Evolutionary conservation across 805 yeast species (phyloP), one percentile per base, ranked within the genome.

Genomic region (Candida quercuum): DNA sequence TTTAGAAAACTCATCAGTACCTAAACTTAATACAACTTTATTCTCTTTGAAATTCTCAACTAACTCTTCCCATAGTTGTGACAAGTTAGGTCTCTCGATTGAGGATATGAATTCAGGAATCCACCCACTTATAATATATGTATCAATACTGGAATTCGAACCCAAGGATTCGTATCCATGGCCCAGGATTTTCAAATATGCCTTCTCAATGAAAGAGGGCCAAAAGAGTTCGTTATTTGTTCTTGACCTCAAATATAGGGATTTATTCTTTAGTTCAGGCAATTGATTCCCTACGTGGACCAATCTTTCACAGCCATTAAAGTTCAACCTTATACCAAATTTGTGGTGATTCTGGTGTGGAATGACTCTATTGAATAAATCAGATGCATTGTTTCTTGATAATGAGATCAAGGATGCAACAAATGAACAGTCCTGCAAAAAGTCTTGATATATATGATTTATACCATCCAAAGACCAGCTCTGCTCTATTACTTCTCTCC

Each of bases 201-300:
- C 93, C 48, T 83, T 79, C 56, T 88, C 96, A 1, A 85, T 45
- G n/a, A 86, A 47, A 0, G 86, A 82, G 0, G 89, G 89, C 84
- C 87, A 80, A 5, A 56, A 34, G 15, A 53, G 24, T 0, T 35
- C 16, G 1, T 32, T 22, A 21, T 50, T 46, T 14, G 48, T 38
- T 24, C 26, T 37, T 5, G 55, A 53, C 17, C 22, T 40, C 6
- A 50, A 42, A 28, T 35, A 43, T 4, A 53, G 23, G 0, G 52
- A 37, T 15, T 43, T 43, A 20, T 46, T 37, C 8, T 25, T 36
- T 13, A 60, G 42, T 11, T 48, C 27, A 1, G 86, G 82, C 3
- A 77, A 56, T 20, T 44, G 44, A 41, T 71, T 72, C 32, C 73
- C 73, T 1, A 81, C 59, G 0, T 60, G 51, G 0, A 78, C 74